Evolutionary conservation across 164 flowering plant species (phyloP), one percentile per base, ranked within the genome.

Genomic region (Vitis riparia): DNA sequence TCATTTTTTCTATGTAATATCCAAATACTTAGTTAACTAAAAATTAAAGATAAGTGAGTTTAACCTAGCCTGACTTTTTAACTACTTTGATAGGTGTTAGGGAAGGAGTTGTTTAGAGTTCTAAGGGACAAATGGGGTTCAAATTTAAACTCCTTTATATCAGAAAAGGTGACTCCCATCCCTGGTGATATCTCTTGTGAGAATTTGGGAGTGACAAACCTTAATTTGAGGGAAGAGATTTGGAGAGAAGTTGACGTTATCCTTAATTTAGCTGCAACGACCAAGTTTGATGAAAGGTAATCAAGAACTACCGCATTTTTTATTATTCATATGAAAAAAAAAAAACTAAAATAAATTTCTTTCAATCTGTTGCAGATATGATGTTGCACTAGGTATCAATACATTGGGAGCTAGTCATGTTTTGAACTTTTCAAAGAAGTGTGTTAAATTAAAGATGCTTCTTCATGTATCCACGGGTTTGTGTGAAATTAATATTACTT

Each of bases 401-500:
- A 75, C 90, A 6, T 1, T 78, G 55, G 96, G 93, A 48, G 83
- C 89, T 8, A 74, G 55, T 60, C 74, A 85, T 69, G 83, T 87
- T n/a, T 44, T 87, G 60, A 76, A 78, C 66, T 85, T 90, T 63
- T 83, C 91, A 10, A 85, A 87, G 76, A 80, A 78, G 62, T 90
- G 96, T 75, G 67, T 12, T 8, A 83, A 85, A 19, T 14, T 86
- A 29, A 71, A 83, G 71, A 65, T 84, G 62, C 73, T 87, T 32
- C 67, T 88, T 48, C 89, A 88, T 59, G 86, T 88, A 23, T 90
- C 91, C 11, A 90, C 95, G 0, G 91, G 95, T 87, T 9, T 63
- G 16, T 68, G 15, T 9, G 32, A 5, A n/a, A n/a, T 19, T 30
- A 15, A 0, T 55, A 12, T 5, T 66, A 2, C 29, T 27, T 32